phyloP scores from a whole-genome alignment of 2,329 filamentous ascomycete genomes.

The Coniochaeta prunicola region DNA sequence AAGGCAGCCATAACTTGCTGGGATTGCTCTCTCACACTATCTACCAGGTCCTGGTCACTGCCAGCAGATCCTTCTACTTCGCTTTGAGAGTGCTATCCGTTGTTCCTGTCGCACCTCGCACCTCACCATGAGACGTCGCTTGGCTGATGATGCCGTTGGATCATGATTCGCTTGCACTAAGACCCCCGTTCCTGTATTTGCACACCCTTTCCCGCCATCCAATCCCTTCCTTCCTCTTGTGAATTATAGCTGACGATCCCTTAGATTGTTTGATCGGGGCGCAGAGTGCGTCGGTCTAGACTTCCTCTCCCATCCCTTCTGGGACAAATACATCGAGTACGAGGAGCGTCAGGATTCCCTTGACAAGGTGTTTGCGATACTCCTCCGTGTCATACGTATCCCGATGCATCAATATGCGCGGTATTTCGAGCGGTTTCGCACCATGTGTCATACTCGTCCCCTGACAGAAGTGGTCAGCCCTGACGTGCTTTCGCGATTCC shows the following conservation, averaged over 20 bases:
- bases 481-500: constrained; percentile 61
- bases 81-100: constrained; percentile 24
- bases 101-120: constrained; percentile 19
- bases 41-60: constrained; percentile 53
- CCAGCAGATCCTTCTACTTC: constrained; percentile 24
- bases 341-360: constrained; percentile 83
- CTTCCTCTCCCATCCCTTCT: constrained; percentile 91
- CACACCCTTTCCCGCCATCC: constrained; percentile 37
- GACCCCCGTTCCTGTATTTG: constrained; percentile 55
- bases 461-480: constrained; percentile 64
- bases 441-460: constrained; percentile 65
- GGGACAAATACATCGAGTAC: constrained; percentile 98
- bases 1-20: constrained; percentile 45
- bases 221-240: constrained; percentile 14
- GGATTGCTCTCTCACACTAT: constrained; percentile 57
- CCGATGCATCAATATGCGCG: constrained; percentile 93
- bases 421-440: constrained; percentile 87
- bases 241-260: constrained; percentile 20
- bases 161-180: constrained; percentile 44
- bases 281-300: constrained; percentile 81
- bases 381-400: constrained; percentile 76
- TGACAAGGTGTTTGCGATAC: constrained; percentile 78
- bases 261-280: constrained; percentile 86
- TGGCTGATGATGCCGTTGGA: constrained; percentile 38
- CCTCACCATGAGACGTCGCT: constrained; percentile 21